Percentiles rank a stretch among this genome's conserved stretches.
These are phyloP conservation scores for Clitopilus hobsonii DNA, from an alignment of 768 basidiomycete genomes.

Conservation along the genomic window DNA sequence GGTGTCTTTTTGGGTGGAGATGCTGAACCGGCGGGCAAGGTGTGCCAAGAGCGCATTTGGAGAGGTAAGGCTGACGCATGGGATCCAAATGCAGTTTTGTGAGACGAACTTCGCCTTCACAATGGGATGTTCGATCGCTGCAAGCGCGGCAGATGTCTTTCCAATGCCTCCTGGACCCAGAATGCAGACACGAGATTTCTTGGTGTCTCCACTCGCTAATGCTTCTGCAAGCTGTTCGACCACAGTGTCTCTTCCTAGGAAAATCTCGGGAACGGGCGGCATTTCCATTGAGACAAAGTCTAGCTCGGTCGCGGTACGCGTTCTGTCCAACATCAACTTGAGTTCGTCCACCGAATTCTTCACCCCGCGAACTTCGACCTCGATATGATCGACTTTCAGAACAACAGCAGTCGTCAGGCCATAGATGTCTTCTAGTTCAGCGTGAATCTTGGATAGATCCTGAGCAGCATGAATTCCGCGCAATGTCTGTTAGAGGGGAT, in stretches of 20 bases:
- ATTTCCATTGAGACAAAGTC: not conserved
- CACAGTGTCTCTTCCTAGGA: not conserved
- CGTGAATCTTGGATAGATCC: not conserved
- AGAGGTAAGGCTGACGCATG: not conserved
- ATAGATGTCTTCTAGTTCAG: not conserved
- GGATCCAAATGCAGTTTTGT: not conserved
- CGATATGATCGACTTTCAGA: constrained; percentile 1
- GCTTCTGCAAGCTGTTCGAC: not conserved
- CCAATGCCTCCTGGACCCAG: constrained; percentile 81
- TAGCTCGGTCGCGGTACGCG: not conserved
- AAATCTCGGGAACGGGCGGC: not conserved
- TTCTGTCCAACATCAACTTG: not conserved
- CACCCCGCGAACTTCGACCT: not conserved
- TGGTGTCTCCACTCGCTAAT: not conserved
- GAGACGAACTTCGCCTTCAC: not conserved
- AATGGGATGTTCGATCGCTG: not conserved
- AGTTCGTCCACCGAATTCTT: not conserved
- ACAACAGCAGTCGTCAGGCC: not conserved
- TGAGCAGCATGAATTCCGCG: not conserved
- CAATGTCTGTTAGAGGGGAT: not conserved
- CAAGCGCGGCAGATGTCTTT: constrained; percentile 27
- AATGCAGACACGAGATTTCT: constrained; percentile 65
- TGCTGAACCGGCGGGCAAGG: not conserved
- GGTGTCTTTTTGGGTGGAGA: not conserved
- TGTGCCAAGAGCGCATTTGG: not conserved